phyloP scores from a whole-genome alignment of 345 rosid genomes.

The Syzygium grande region DNA sequence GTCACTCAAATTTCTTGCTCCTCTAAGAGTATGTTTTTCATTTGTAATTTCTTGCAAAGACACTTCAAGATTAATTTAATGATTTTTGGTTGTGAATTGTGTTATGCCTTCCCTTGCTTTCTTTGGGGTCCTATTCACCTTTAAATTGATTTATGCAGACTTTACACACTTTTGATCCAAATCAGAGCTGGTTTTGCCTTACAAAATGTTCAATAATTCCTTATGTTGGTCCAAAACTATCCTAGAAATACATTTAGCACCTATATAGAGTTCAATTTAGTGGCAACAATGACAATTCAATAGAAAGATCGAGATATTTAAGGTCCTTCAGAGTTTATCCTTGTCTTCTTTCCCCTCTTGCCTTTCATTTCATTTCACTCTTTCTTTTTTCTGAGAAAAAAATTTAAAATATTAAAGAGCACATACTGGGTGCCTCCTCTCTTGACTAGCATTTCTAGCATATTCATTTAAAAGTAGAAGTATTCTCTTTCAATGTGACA shows the following conservation, averaged over 20 bases:
- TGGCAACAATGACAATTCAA: neutral
- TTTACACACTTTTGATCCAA: neutral
- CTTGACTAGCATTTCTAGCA: neutral
- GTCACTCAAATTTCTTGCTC: slow-evolving; percentile 68
- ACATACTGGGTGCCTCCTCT: neutral
- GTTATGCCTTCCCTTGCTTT: neutral
- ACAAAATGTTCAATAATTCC: neutral
- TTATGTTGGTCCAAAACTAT: neutral
- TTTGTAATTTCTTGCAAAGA: neutral
- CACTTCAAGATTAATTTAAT: neutral
- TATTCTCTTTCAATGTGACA: neutral
- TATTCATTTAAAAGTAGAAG: neutral
- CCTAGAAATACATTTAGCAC: neutral
- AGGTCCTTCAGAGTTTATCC: neutral
- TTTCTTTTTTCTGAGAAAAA: neutral
- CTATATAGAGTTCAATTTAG: neutral
- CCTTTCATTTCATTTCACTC: neutral
- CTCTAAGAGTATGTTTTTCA: slow-evolving; percentile 47
- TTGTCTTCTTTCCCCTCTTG: neutral
- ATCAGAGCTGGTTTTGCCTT: neutral
- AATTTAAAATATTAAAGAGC: neutral
- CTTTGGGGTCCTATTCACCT: neutral
- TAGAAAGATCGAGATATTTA: neutral
- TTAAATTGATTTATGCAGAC: neutral
- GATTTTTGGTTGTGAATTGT: neutral